Base-by-base conservation (phyloP, 1,284 basidiomycete genomes). In the Calocybe gambosa region DNA sequence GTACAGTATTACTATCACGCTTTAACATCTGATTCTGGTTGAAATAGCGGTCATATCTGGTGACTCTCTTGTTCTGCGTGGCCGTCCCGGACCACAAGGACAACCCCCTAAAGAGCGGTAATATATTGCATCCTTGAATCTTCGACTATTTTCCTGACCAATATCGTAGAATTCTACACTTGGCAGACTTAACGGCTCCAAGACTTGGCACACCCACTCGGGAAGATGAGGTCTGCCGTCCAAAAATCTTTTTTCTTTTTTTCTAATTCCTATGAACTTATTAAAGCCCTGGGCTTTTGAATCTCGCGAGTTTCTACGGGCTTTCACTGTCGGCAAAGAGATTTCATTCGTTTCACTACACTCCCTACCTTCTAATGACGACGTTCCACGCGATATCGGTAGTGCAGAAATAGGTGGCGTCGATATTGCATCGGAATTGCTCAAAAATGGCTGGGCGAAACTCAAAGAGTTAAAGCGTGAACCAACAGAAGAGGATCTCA, bases 361-460 rank as follows among this genome's bases (percentile, higher is more conserved):
- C 65, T 82, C 83, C 31, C 70, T 93, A 31, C 74, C 84, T 13
- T 62, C 81, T 35, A 80, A 79, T 54, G 81, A 85, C 58, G 82
- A 85, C 54, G 65, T 78, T 40, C 73, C 80, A 44, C 80, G 89
- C 53, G 89, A 91, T 62, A 73, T 92, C 45, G 89, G 89, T 10
- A 75, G 68, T 41, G 88, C 79, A 15, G 83, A 88, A 50, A 75
- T 87, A 46, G 75, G 67, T 37, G 84, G 82, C 4, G 59, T 77
- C 36, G 92, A 96, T 60, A 66, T 97, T 21, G 78, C 86, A 4
- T 76, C 77, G 12, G 85, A 94, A 61, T 69, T 96, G 20, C 75
- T 98, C 37, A 80, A 78, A 56, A 80, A 78, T 48, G 95, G 95
- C 19, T 97, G 93, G 92, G 92, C 83, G 18, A 94, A 89, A 66